Percentiles rank a stretch among this genome's conserved stretches.
phyloP scores from a whole-genome alignment of 1,139 yeast genomes.

The Lodderomyces pseudojiufengensis region DNA sequence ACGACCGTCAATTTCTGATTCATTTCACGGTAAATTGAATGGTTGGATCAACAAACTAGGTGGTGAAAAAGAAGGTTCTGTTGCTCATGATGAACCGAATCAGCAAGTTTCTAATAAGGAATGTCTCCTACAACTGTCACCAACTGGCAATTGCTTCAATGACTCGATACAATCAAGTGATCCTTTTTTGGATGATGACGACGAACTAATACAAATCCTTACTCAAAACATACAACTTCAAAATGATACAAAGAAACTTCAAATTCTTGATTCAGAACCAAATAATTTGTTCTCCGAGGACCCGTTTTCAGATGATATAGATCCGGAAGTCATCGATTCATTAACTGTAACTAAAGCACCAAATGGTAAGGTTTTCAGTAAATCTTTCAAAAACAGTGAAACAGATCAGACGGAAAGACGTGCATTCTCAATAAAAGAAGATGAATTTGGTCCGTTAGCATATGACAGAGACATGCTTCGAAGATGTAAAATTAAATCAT shows the following conservation, averaged over 20 bases:
- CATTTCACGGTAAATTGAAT: conserved; percentile 17
- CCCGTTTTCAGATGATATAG: conserved; percentile 31
- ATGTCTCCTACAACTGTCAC: conserved; percentile 10
- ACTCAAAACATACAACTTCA: background rate
- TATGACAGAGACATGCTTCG: conserved; percentile 44
- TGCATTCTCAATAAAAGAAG: conserved; percentile 21
- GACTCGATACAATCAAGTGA: conserved; percentile 18
- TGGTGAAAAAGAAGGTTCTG: conserved; percentile 6
- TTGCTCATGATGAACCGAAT: too few relatives aligned
- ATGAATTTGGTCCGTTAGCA: conserved; percentile 33
- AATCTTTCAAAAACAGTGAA: conserved; percentile 26
- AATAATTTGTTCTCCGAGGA: conserved; percentile 20
- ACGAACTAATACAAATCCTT: background rate
- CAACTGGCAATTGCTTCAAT: conserved; percentile 1
- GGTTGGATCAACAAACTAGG: conserved; percentile 37
- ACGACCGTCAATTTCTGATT: conserved; percentile 4
- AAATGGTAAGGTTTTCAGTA: conserved; percentile 8
- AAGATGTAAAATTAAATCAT: conserved; percentile 45
- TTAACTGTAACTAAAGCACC: background rate
- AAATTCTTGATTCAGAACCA: background rate
- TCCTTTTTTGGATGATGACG: conserved; percentile 36
- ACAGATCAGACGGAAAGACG: conserved; percentile 11
- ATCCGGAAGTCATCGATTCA: conserved; percentile 6
- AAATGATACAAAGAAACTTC: background rate
- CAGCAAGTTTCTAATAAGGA: too few relatives aligned